Percentiles rank a stretch among this genome's conserved stretches.
Evolutionary conservation across 345 rosid species (phyloP).

Genomic region (Aurinia saxatilis): DNA sequence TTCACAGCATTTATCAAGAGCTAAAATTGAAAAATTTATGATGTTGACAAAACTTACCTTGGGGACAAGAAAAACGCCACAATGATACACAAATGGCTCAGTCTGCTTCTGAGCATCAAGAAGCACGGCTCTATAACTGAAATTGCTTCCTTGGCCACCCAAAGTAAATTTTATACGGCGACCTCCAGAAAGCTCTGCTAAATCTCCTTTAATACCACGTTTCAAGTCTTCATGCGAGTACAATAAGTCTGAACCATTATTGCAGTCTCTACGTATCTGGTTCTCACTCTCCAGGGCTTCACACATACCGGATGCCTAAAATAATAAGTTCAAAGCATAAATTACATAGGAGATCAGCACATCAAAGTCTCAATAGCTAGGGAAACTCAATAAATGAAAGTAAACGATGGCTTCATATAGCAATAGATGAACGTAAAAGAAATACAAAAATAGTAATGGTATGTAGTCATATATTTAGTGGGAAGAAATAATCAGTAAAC

Average conservation of each 20-base stretch:
- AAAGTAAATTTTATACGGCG: conserved; percentile 51
- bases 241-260: conserved; percentile 49
- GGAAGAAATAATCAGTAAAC: neutral
- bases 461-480: neutral
- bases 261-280: conserved; percentile 52
- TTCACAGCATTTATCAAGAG: neutral
- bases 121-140: conserved; percentile 64
- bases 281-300: conserved; percentile 79
- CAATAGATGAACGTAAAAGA: neutral
- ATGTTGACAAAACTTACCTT: conserved; percentile 42
- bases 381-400: neutral
- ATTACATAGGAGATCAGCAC: neutral
- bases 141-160: conserved; percentile 44
- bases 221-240: conserved; percentile 75
- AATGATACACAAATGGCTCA: conserved; percentile 45
- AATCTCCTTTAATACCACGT: conserved; percentile 62
- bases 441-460: neutral
- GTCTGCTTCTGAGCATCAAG: conserved; percentile 62
- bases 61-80: conserved; percentile 86
- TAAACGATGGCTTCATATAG: neutral
- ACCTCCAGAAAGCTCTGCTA: conserved; percentile 48
- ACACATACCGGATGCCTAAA: conserved; percentile 64
- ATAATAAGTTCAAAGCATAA: neutral
- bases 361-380: neutral
- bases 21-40: neutral